Base-by-base conservation (phyloP, 139 green algal species). In the Picochlorum sp. region DNA sequence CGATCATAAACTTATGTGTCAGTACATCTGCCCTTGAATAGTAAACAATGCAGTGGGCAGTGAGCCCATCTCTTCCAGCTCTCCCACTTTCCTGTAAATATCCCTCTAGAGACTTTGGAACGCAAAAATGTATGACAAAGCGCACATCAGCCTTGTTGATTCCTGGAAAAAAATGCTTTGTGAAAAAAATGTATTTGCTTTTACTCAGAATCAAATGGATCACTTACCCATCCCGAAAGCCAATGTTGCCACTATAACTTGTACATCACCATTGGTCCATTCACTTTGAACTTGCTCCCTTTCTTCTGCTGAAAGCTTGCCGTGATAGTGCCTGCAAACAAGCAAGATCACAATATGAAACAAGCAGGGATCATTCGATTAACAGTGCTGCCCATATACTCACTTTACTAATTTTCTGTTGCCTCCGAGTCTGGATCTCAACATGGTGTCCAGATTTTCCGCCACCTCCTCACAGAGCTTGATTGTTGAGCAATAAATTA, bases 211-310 rank as follows among this genome's bases (percentile, higher is more conserved):
- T n/a, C n/a, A n/a, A n/a, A n/a, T n/a, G n/a, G n/a, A n/a, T n/a
- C n/a, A n/a, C n/a, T n/a, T n/a, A 65, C 87, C 87, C 87, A 95
- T 94, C 51, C 87, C 86, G 77, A 96, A 94, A 1, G 87, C 89
- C 50, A 95, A 87, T 28, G 89, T 96, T 2, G 89, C 89, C 14
- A 86, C 80, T 24, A 95, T 87, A 33, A 92, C 74, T 65, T 76
- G 68, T 22, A 87, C 36, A 10, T 63, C 40, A 13, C 78, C 75
- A 25, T 78, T 78, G 37, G 76, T 93, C 88, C 88, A 96, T n/a
- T 82, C 60, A 0, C 30, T 24, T 79, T 96, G 88, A 47, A 88
- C 73, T 25, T 31, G 26, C 69, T 90, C 80, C 0, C 84, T 68
- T 63, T 89, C 72, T 59, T 89, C 71, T 24, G 74, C 36, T 1